Percentiles rank a stretch among this genome's conserved stretches.
phyloP scores from a whole-genome alignment of 305 asterid genomes.

The Rubia tinctorum region DNA sequence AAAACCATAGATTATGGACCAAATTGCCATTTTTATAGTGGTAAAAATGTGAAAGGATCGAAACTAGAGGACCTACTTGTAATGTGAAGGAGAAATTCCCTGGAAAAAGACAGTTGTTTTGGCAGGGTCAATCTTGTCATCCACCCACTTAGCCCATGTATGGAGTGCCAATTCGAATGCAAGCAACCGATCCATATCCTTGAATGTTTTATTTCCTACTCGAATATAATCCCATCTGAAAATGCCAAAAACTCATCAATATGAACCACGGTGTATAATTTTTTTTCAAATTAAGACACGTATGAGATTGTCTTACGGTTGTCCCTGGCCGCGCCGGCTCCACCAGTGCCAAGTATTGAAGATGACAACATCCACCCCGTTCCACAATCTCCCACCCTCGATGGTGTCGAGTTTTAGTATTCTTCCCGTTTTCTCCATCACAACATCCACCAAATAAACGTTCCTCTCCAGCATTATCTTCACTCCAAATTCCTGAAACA shows the following conservation, averaged over 20 bases:
- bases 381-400: constrained; percentile 62
- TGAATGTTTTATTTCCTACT: constrained; percentile 46
- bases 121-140: constrained; percentile 60
- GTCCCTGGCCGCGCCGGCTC: constrained; percentile 81
- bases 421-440: constrained; percentile 23
- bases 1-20: too few species aligned
- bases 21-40: too few species aligned
- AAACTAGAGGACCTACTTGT: constrained; percentile 49
- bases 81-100: constrained; percentile 91
- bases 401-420: constrained; percentile 34
- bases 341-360: constrained; percentile 99
- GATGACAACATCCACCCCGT: constrained; percentile 55
- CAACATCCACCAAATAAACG: constrained; percentile 29
- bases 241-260: background rate
- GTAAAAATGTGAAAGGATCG: background rate
- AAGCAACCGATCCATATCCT: constrained; percentile 70
- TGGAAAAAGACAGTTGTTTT: constrained; percentile 68
- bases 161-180: constrained; percentile 69
- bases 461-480: constrained; percentile 26
- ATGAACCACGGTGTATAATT: background rate
- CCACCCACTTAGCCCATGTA: constrained; percentile 88
- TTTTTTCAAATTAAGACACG: too few species aligned
- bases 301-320: constrained; percentile 49
- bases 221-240: constrained; percentile 85
- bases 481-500: constrained; percentile 27